Conservation (phyloP, 352 stramenopile genomes). For the Phytophthora fragariae region DNA sequence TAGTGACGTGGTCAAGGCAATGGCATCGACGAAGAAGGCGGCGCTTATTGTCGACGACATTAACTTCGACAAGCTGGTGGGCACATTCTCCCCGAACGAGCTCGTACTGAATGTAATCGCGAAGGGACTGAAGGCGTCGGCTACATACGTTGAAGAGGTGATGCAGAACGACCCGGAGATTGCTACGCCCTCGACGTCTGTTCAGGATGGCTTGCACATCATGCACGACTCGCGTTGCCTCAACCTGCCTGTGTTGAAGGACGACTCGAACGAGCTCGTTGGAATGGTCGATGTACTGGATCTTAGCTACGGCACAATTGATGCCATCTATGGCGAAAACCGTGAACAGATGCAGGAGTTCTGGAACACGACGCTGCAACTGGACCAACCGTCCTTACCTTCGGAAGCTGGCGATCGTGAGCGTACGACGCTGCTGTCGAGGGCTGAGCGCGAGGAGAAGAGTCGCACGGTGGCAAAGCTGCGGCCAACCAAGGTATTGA, state of each 20-base stretch:
- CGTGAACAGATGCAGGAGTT: slow-evolving; percentile 92
- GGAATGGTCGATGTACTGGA: slow-evolving; percentile 88
- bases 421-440: slow-evolving; percentile 67
- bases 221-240: slow-evolving; percentile 89
- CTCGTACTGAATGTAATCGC: slow-evolving; percentile 96
- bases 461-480: slow-evolving; percentile 85
- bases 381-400: slow-evolving; percentile 67
- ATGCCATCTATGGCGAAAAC: slow-evolving; percentile 88
- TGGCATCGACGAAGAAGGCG: slow-evolving; percentile 90
- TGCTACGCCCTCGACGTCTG: slow-evolving; percentile 66
- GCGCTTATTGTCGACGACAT: slow-evolving; percentile 94
- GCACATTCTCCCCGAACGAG: slow-evolving; percentile 98
- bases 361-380: slow-evolving; percentile 86
- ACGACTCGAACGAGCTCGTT: slow-evolving; percentile 71
- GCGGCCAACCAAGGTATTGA: slow-evolving; percentile 90
- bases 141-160: slow-evolving; percentile 92
- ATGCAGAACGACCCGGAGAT: slow-evolving; percentile 91
- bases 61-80: slow-evolving; percentile 89
- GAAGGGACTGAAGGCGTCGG: slow-evolving; percentile 89
- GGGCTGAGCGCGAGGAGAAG: slow-evolving; percentile 68
- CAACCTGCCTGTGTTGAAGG: slow-evolving; percentile 80
- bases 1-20: slow-evolving; percentile 74
- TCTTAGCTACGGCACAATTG: slow-evolving; percentile 89
- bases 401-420: slow-evolving; percentile 51
- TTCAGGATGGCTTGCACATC: slow-evolving; percentile 89